Evolutionary conservation across 495 filamentous ascomycete species (phyloP).

Genomic region (Aspergillus sclerotiicarbonarius): DNA sequence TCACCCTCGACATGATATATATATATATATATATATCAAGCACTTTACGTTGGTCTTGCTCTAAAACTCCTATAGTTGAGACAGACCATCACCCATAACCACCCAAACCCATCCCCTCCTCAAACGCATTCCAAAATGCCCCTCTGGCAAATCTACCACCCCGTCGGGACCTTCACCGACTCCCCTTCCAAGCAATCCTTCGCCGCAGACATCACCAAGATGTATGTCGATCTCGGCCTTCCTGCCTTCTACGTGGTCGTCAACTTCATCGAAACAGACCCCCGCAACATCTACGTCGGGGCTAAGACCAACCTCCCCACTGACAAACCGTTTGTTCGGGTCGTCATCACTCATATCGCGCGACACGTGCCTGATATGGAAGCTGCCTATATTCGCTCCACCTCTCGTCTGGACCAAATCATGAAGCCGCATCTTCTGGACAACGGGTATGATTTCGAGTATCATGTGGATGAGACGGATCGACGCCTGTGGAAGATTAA

Average conservation of each 20-base stretch:
- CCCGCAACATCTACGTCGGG: slow-evolving; percentile 15
- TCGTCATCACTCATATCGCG: slow-evolving; percentile 25
- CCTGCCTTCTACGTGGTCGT: slow-evolving; percentile 31
- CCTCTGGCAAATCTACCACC: slow-evolving; percentile 33
- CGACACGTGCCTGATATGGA: slow-evolving; percentile 12
- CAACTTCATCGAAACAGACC: slow-evolving; percentile 18
- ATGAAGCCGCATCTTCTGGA: slow-evolving; percentile 24
- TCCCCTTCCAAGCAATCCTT: slow-evolving; percentile 17
- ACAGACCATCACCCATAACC: neutral
- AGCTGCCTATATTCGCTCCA: slow-evolving; percentile 3
- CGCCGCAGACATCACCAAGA: slow-evolving; percentile 24
- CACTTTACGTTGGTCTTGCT: neutral
- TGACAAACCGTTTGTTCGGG: slow-evolving; percentile 20
- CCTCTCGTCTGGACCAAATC: slow-evolving; percentile 15
- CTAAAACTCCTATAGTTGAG: no score
- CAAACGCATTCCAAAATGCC: slow-evolving; percentile 27
- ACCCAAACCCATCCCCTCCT: no score
- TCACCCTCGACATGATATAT: no score
- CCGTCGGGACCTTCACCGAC: slow-evolving; percentile 12
- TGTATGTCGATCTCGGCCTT: slow-evolving; percentile 23
- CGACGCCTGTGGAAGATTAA: slow-evolving; percentile 31
- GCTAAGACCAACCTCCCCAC: neutral
- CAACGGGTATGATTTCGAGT: slow-evolving; percentile 27
- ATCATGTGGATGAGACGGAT: slow-evolving; percentile 27
- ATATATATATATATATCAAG: neutral